Conservation (phyloP, 805 yeast genomes). For the Yarrowia alimentaria region DNA sequence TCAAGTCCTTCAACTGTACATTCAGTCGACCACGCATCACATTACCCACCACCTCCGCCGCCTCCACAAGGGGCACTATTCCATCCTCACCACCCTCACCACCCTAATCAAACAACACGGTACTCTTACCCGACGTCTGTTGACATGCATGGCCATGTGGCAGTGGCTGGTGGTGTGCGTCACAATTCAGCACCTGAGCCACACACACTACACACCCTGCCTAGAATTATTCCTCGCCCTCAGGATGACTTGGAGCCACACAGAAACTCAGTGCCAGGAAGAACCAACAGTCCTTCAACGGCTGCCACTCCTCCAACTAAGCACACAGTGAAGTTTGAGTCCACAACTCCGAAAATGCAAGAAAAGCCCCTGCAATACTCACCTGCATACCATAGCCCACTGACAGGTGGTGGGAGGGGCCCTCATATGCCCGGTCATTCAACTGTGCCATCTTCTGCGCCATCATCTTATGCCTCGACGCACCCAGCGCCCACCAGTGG, state of each 20-base stretch:
- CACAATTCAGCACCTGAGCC: conserved; percentile 19
- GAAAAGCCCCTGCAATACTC: conserved; percentile 20
- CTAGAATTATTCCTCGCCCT: conserved; percentile 31
- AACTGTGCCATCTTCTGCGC: too few species aligned
- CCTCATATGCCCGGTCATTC: too few species aligned
- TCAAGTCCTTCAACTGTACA: too few species aligned
- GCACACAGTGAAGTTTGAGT: conserved; percentile 24
- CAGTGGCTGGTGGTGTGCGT: not conserved
- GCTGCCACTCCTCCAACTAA: too few species aligned
- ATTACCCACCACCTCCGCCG: conserved; percentile 6
- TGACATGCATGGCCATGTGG: too few species aligned
- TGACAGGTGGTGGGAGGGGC: too few species aligned
- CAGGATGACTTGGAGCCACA: conserved; percentile 28
- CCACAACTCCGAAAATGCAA: conserved; percentile 20
- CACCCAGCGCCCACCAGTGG: not conserved
- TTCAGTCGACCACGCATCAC: too few species aligned
- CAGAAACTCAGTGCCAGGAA: too few species aligned
- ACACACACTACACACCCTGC: conserved; percentile 18
- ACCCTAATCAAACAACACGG: conserved; percentile 7
- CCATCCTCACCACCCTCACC: conserved; percentile 14
- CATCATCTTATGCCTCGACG: too few species aligned
- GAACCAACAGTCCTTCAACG: too few species aligned
- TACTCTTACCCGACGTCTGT: conserved; percentile 17
- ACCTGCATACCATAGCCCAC: conserved; percentile 22
- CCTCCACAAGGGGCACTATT: conserved; percentile 10